These are phyloP conservation scores for Crucibulum laeve DNA, from an alignment of 768 basidiomycete genomes.

Conservation along the genomic window DNA sequence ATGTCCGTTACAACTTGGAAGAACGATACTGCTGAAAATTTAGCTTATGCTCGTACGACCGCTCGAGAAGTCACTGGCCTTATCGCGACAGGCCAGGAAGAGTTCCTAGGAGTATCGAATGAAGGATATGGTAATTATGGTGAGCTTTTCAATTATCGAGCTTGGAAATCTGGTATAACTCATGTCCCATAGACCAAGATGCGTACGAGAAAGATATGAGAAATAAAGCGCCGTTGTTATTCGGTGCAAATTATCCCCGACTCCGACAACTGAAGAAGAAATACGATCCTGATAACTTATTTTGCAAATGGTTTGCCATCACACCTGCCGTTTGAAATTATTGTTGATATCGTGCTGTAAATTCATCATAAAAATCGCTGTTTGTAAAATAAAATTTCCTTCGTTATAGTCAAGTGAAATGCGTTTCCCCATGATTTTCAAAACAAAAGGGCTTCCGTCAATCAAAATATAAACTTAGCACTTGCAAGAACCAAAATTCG, in stretches of 20 bases:
- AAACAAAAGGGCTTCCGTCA: too few relatives aligned
- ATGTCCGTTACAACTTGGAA: slow-evolving; percentile 30
- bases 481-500: too few relatives aligned
- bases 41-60: slow-evolving; percentile 22
- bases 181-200: slow-evolving; percentile 13
- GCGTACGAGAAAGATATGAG: background rate
- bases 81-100: slow-evolving; percentile 22
- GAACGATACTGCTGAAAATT: slow-evolving; percentile 19
- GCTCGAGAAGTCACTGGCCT: slow-evolving; percentile 26
- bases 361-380: too few relatives aligned
- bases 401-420: too few relatives aligned
- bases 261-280: slow-evolving; percentile 36
- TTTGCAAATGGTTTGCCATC: slow-evolving; percentile 44
- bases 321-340: slow-evolving; percentile 25
- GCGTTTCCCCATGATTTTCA: too few relatives aligned
- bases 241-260: slow-evolving; percentile 33
- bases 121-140: slow-evolving; percentile 46
- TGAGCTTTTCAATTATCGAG: slow-evolving; percentile 8
- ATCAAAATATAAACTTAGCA: too few relatives aligned
- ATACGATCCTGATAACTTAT: slow-evolving; percentile 39
- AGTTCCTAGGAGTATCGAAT: slow-evolving; percentile 18
- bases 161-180: slow-evolving; percentile 14
- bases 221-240: slow-evolving; percentile 25
- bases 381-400: too few relatives aligned
- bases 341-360: too few relatives aligned